Conservation (phyloP, 208 protist genomes). For the Novymonas esmeraldas region DNA sequence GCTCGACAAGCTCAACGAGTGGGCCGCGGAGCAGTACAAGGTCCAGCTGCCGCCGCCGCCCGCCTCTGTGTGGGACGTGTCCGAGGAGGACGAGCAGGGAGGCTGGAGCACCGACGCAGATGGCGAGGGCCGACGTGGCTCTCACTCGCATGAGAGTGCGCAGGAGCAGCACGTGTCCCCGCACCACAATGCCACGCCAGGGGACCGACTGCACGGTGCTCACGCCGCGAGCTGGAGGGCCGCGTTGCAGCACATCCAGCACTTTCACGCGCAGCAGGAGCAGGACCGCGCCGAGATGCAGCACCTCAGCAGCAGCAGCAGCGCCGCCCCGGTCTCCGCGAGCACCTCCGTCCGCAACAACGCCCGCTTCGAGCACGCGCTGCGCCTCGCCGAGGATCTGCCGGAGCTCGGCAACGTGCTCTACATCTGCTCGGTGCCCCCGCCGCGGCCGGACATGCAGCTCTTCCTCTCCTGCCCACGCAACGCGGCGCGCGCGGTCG, state of each 20-base stretch:
- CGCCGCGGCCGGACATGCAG: constrained; percentile 55
- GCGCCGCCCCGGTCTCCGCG: background rate
- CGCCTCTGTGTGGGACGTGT: constrained; percentile 16
- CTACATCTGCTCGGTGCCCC: constrained; percentile 44
- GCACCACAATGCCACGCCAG: background rate
- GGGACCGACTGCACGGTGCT: constrained; percentile 1
- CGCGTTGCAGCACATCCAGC: constrained; percentile 14
- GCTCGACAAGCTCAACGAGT: constrained; percentile 50
- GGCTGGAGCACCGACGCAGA: background rate
- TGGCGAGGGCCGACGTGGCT: background rate
- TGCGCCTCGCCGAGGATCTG: constrained; percentile 33
- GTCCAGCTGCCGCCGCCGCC: constrained; percentile 20
- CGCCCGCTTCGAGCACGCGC: constrained; percentile 18
- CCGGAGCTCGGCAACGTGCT: constrained; percentile 53
- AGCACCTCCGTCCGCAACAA: constrained; percentile 2
- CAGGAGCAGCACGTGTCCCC: no score
- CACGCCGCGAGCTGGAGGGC: constrained; percentile 11
- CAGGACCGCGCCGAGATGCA: no score
- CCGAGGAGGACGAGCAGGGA: constrained; percentile 13
- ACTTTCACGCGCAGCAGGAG: constrained; percentile 14
- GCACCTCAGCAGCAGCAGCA: constrained; percentile 1
- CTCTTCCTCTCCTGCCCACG: constrained; percentile 78
- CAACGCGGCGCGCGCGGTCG: constrained; percentile 50
- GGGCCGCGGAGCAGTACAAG: constrained; percentile 19
- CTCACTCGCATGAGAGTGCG: no score